Evolutionary conservation across 2,329 filamentous ascomycete species (phyloP), one percentile per base, ranked within the genome.

Genomic region (Remersonia thermophila): DNA sequence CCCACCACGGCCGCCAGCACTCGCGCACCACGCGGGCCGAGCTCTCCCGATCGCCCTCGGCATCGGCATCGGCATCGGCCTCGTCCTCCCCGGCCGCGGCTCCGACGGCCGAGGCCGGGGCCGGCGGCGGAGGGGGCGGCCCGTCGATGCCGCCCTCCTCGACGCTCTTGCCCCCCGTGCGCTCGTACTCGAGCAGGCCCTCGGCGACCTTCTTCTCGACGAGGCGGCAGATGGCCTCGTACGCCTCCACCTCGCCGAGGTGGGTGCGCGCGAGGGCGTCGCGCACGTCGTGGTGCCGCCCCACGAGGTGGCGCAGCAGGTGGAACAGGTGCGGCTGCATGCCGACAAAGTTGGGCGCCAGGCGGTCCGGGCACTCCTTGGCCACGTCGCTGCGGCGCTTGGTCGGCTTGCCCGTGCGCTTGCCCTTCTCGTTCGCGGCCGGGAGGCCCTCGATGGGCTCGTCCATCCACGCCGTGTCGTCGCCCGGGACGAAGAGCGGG

Each of bases 251-350:
- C 47, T 93, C 81, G 26, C 82, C 81, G 10, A 73, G 66, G n/a
- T 70, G 63, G 8, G 73, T 66, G 14, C 67, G 67, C 1, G 84
- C 87, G 2, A 98, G 69, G n/a, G 79, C 73, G 54, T 96, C 85
- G 23, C 91, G 75, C 23, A 96, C 77, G 47, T 91, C 71, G 16
- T 83, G 87, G 58, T 95, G 83, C 43, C 69, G 71, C 2, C 77
- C 67, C 25, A 98, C 77, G 16, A 96, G 71, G 23, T 89, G 78
- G 12, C 89, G 74, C 15, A 96, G 71, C 17, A 98, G 71, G 55
- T 93, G 83, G 66, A 98, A 98, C 30, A 95, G 72, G 57, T 98
- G 91, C 1, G 85, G 77, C 57, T 96, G 87, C 69, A 95, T 83
- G 25, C 77, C 77, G 9, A 72, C 67, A 32, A 94, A 65, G 55